These are phyloP conservation scores for Penicillium bovifimosum DNA, from an alignment of 495 filamentous ascomycete species.

Conservation along the genomic window DNA sequence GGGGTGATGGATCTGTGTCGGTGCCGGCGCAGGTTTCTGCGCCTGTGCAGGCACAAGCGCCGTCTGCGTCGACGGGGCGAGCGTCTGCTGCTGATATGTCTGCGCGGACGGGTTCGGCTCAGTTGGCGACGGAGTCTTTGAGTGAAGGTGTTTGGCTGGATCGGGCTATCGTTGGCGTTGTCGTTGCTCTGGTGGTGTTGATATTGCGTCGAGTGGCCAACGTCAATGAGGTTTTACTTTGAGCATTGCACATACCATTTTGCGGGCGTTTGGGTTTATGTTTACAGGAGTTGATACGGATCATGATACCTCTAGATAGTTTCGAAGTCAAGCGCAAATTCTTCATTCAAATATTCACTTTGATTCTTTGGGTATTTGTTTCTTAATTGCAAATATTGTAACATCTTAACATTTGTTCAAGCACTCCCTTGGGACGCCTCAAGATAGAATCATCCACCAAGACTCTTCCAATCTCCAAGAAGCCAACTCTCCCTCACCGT, in stretches of 20 bases:
- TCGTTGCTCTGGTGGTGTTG: constrained; percentile 44
- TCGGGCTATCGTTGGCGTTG: constrained; percentile 49
- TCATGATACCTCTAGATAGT: constrained; percentile 3
- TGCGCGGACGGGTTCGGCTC: neutral
- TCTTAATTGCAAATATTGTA: neutral
- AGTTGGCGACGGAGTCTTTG: constrained; percentile 1
- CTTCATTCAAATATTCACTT: neutral
- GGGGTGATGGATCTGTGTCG: neutral
- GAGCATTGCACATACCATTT: neutral
- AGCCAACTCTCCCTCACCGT: constrained; percentile 24
- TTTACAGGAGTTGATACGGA: neutral
- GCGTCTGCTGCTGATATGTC: neutral
- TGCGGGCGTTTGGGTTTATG: neutral
- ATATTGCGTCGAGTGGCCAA: constrained; percentile 35
- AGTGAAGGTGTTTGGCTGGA: constrained; percentile 48
- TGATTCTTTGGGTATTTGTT: neutral
- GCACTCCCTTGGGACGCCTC: neutral
- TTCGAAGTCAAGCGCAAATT: constrained; percentile 1
- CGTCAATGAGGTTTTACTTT: constrained; percentile 16
- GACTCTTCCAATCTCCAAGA: constrained; percentile 54
- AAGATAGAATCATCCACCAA: constrained; percentile 58
- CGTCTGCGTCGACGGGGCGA: neutral
- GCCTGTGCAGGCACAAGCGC: neutral
- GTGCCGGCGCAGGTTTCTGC: constrained; percentile 1
- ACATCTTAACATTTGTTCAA: neutral